Base-by-base conservation (phyloP, 306 rosid species). In the Macrotyloma uniflorum region DNA sequence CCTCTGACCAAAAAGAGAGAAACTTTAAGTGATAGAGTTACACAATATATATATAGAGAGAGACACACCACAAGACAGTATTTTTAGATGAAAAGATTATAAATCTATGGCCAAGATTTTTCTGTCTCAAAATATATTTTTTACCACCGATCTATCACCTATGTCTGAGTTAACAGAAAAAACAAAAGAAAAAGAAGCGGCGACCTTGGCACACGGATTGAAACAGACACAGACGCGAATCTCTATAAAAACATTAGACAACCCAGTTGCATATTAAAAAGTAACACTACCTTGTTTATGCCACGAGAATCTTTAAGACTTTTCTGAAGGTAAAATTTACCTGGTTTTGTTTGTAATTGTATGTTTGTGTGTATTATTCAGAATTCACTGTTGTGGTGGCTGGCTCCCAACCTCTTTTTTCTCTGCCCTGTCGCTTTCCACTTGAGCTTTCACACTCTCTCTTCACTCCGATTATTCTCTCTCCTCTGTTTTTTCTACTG, bases 101-200 rank as follows among this genome's bases (percentile, higher is more conserved):
- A 76, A 90, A 88, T 83, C 84, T 79, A 74, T 67, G 95, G 95
- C 85, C 69, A 69, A 65, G 62, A 85, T 80, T 86, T 83, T 55
- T 46, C 79, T 67, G 77, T 20, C 75, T 12, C 50, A 32, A 79
- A 81, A 65, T 19, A 30, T 18, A 8, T 19, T 18, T 28, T 68
- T 26, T 43, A 24, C 5, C 3, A 45, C 20, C 72, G 6, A 67
- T 15, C 57, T 64, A 5, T 19, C n/a, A 38, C 51, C 32, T 28
- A 5, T 49, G 45, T 47, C 24, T 6, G 45, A 3, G 62, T 26
- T 30, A 49, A 61, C 24, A 35, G 47, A 71, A 72, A 75, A 2
- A 46, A 22, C 20, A 49, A 71, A 57, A 64, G 12, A 30, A 30
- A 13, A 16, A 13, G 46, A 78, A 43, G 51, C 53, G 15, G 40